phyloP scores from a whole-genome alignment of 225 moss, liverwort and hornwort species.

The Pseudoscleropodium purum region DNA sequence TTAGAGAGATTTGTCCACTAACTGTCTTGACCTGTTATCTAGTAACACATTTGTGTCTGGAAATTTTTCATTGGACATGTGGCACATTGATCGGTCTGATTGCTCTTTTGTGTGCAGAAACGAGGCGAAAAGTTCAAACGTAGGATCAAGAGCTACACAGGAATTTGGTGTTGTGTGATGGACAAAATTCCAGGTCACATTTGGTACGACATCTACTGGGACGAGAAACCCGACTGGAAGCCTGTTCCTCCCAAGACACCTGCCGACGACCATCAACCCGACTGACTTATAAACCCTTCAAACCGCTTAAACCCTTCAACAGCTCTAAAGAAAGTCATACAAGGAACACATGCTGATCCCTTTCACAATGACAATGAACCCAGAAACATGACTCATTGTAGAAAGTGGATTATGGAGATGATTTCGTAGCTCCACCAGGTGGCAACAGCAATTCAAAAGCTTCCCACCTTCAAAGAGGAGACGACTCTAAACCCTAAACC shows the following conservation, averaged over 20 bases:
- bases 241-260: constrained; percentile 54
- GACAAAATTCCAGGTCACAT: constrained; percentile 71
- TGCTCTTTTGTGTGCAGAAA: constrained; percentile 16
- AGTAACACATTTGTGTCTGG: not conserved
- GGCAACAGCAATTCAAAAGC: not conserved
- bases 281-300: not conserved
- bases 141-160: constrained; percentile 79
- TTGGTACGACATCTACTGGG: constrained; percentile 92
- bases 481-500: not conserved
- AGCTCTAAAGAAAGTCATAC: not conserved
- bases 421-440: not conserved
- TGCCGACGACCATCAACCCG: constrained; percentile 75
- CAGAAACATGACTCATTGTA: not conserved
- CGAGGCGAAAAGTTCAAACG: constrained; percentile 38
- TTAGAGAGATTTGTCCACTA: too few relatives aligned
- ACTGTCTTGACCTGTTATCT: not conserved
- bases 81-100: not conserved
- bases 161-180: constrained; percentile 92
- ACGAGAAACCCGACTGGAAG: constrained; percentile 70
- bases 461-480: not conserved
- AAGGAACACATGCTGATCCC: not conserved
- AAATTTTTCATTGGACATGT: not conserved
- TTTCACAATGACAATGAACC: not conserved
- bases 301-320: not conserved
- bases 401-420: not conserved